A percentile compares a stretch with the other conserved stretches of the same genome.
phyloP scores from a whole-genome alignment of 2,329 filamentous ascomycete species.

The Alternaria sp. region DNA sequence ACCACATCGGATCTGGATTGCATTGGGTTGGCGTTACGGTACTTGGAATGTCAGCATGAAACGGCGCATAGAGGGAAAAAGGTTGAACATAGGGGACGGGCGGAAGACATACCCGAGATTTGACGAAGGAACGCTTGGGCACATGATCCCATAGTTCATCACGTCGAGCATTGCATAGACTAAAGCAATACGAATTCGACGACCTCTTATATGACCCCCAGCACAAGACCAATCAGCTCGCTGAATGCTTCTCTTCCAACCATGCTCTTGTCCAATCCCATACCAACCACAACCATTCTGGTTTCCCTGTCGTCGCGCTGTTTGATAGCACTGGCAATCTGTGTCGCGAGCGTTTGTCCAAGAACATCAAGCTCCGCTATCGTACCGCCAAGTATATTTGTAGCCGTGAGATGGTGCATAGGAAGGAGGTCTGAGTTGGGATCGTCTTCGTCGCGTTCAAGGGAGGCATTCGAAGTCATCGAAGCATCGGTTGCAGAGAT shows the following conservation, averaged over 20 bases:
- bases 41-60: conserved; percentile 32
- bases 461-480: conserved; percentile 55
- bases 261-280: conserved; percentile 63
- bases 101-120: conserved; percentile 12
- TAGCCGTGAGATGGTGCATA: conserved; percentile 82
- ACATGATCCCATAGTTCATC: not conserved
- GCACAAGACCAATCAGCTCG: conserved; percentile 54
- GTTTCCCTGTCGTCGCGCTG: conserved; percentile 72
- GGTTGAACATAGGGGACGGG: not conserved
- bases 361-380: conserved; percentile 80
- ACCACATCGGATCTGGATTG: conserved; percentile 8
- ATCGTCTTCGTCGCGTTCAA: conserved; percentile 56
- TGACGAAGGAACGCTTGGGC: conserved; percentile 1
- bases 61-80: conserved; percentile 16
- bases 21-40: conserved; percentile 37
- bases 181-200: conserved; percentile 3
- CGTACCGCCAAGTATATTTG: conserved; percentile 84
- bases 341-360: conserved; percentile 87
- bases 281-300: conserved; percentile 65
- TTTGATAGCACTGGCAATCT: conserved; percentile 82
- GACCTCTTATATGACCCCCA: conserved; percentile 44
- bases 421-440: conserved; percentile 67
- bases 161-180: conserved; percentile 5
- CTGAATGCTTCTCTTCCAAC: conserved; percentile 58
- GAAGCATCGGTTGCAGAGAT: conserved; percentile 71